Evolutionary conservation across 371 early-diverging fungal species (phyloP).

Genomic region (Mortierella sp.): DNA sequence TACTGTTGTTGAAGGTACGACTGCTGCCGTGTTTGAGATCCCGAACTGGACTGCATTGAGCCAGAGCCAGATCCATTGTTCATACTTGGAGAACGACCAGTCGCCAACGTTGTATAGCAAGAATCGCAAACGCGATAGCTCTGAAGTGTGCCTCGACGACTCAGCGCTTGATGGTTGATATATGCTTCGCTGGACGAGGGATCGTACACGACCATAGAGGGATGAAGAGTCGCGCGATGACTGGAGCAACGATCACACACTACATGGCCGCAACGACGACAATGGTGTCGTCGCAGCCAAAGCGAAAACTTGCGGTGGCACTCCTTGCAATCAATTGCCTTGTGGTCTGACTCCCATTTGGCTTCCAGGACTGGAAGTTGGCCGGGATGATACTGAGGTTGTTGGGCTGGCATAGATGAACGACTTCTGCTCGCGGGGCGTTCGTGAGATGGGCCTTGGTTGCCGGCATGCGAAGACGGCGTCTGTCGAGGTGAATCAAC

Average conservation of each 20-base stretch:
- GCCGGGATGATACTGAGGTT: conserved; percentile 22
- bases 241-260: conserved; percentile 84
- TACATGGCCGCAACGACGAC: conserved; percentile 89
- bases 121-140: conserved; percentile 74
- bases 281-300: conserved; percentile 83
- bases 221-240: conserved; percentile 65
- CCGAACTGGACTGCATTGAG: conserved; percentile 17
- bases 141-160: conserved; percentile 61
- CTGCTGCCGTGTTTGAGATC: conserved; percentile 14
- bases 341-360: conserved; percentile 82
- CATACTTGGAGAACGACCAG: conserved; percentile 22
- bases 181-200: conserved; percentile 61
- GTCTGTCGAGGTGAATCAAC: background rate
- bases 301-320: conserved; percentile 78
- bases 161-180: conserved; percentile 58
- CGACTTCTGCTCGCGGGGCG: conserved; percentile 58
- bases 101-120: conserved; percentile 58
- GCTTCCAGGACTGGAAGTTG: conserved; percentile 39
- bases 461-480: background rate
- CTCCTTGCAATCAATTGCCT: conserved; percentile 74
- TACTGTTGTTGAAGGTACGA: background rate
- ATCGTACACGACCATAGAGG: conserved; percentile 69
- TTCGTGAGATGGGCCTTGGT: conserved; percentile 6
- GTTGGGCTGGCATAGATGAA: conserved; percentile 55
- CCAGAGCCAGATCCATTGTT: conserved; percentile 21